Base-by-base conservation (phyloP, 768 basidiomycete genomes). In the Naganishia randhawae region DNA sequence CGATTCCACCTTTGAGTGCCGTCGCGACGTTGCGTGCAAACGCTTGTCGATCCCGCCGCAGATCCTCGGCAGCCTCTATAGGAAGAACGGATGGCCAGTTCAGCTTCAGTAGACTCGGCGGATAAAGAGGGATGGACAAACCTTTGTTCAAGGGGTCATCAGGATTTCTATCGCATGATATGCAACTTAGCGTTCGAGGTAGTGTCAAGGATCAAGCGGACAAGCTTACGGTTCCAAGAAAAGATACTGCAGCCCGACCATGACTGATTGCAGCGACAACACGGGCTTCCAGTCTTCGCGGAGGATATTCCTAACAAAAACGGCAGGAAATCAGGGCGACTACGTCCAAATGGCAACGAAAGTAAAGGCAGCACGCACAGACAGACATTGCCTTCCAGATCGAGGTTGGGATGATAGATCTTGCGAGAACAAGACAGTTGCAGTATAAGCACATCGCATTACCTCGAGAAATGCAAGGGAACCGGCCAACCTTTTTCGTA, bases 231-330 rank as follows among this genome's bases (percentile, higher is more conserved):
- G 96, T 81, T 99, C 96, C 67, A 99, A 84, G 85, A 99, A 99
- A 63, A 99, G 85, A 77, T 97, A 99, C 80, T 99, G 96, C 66
- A 99, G 81, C 39, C 96, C 96, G 69, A 98, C 91, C 92, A 98
- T 95, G 71, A 99, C 92, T 33, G 94, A 91, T 79, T 93, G 97
- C 63, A 99, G 84, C 81, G 97, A 98, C 50, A 99, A 83, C 3
- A 99, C 96, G 6, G 96, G 96, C 77, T 99, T 99, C 96, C 96
- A 99, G 82, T 99, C 96, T 83, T 99, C 96, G 78, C 96, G 87
- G 68, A 98, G 85, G 78, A 98, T 97, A 81, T 98, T 98, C 17
- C 57, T 61, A 19, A 32, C n/a, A 27, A 22, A n/a, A 25, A 22
- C 19, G 33, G 19, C 7, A 22, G 32, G 17, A 37, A n/a, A 32